Evolutionary conservation across 495 filamentous ascomycete species (phyloP).

Genomic region (Aspergillus nidulans): DNA sequence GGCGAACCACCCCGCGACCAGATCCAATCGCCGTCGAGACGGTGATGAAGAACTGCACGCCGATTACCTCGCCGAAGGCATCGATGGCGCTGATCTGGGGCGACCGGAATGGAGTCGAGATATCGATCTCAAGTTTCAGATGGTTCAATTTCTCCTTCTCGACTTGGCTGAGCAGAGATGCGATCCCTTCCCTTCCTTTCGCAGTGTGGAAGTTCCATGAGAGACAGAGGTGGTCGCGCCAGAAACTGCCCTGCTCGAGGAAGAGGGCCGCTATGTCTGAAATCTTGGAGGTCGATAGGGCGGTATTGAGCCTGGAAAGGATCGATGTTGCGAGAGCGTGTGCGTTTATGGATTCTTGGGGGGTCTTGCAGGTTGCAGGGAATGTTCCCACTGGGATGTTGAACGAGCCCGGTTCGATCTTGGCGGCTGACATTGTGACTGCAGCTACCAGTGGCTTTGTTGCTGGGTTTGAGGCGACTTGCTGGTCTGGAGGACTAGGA

Average conservation of each 20-base stretch:
- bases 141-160: too few relatives aligned
- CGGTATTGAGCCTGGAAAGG: constrained; percentile 45
- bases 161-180: constrained; percentile 34
- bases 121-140: constrained; percentile 42
- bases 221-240: constrained; percentile 41
- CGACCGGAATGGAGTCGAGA: constrained; percentile 34
- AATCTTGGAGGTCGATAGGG: constrained; percentile 33
- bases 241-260: constrained; percentile 38
- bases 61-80: constrained; percentile 44
- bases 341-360: constrained; percentile 36
- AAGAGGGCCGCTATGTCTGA: constrained; percentile 28
- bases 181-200: constrained; percentile 50
- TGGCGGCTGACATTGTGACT: neutral
- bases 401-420: constrained; percentile 46
- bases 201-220: constrained; percentile 48
- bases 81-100: constrained; percentile 50
- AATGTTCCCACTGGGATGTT: constrained; percentile 41
- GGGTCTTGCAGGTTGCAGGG: constrained; percentile 24
- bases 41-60: constrained; percentile 49
- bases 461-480: constrained; percentile 17
- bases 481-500: neutral
- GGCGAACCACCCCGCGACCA: constrained; percentile 52
- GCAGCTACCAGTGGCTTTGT: too few relatives aligned
- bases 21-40: constrained; percentile 44
- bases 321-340: constrained; percentile 38